phyloP scores from a whole-genome alignment of 441 rosid genomes.

The Populus hybrid region DNA sequence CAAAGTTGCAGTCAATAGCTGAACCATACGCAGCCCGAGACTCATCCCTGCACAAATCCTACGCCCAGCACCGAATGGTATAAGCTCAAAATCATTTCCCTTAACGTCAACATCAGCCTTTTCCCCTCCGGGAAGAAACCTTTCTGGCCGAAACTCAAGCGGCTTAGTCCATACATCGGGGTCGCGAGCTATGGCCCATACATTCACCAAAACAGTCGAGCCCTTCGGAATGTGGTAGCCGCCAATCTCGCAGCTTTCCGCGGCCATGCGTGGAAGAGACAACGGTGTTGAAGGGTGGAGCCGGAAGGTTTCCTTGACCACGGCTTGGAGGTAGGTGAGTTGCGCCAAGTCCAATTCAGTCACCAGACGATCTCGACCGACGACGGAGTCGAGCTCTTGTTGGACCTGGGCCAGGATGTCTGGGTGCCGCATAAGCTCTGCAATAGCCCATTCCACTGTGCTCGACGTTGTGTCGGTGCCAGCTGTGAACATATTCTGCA shows the following conservation, averaged over 20 bases:
- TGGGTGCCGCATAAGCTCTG: slow-evolving; percentile 58
- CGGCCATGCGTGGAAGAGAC: slow-evolving; percentile 47
- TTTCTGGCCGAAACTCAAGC: slow-evolving; percentile 41
- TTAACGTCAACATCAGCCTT: slow-evolving; percentile 51
- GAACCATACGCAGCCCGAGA: slow-evolving; percentile 66
- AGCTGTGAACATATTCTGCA: slow-evolving; percentile 59
- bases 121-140: slow-evolving; percentile 61
- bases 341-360: slow-evolving; percentile 46
- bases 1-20: slow-evolving; percentile 53
- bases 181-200: slow-evolving; percentile 66
- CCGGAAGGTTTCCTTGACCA: slow-evolving; percentile 67
- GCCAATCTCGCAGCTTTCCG: slow-evolving; percentile 44
- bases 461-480: slow-evolving; percentile 60
- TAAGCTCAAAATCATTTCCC: slow-evolving; percentile 70
- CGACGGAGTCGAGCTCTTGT: slow-evolving; percentile 52
- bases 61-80: slow-evolving; percentile 86
- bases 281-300: slow-evolving; percentile 62
- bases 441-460: slow-evolving; percentile 58
- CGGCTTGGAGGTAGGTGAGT: slow-evolving; percentile 60
- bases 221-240: slow-evolving; percentile 55
- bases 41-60: slow-evolving; percentile 79
- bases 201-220: slow-evolving; percentile 41
- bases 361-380: slow-evolving; percentile 53
- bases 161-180: slow-evolving; percentile 49
- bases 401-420: slow-evolving; percentile 36